Evolutionary conservation across 805 yeast genomes (phyloP).

Genomic region (Saccharomycopsis sp.): DNA sequence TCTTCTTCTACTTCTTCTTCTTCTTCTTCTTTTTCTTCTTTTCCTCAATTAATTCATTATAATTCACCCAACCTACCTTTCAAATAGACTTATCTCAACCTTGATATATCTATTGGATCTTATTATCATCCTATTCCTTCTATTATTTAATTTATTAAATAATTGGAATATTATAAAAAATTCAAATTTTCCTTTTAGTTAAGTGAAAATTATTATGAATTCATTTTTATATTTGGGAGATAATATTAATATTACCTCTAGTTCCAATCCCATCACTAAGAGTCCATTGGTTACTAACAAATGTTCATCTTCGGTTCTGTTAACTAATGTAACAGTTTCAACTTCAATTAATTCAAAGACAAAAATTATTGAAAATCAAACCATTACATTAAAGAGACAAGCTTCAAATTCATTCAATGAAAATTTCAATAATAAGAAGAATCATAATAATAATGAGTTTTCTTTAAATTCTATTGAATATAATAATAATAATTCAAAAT

Average conservation of each 20-base stretch:
- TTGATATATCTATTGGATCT: background rate
- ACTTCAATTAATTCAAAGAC: conserved; percentile 17
- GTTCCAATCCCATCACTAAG: too few relatives aligned
- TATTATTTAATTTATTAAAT: too few relatives aligned
- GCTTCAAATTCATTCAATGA: conserved; percentile 9
- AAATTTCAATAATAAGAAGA: conserved; percentile 4
- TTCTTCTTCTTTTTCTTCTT: background rate
- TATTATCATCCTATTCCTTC: background rate
- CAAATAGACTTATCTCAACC: too few relatives aligned
- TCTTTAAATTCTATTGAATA: conserved; percentile 7
- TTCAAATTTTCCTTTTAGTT: too few relatives aligned
- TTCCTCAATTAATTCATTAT: background rate
- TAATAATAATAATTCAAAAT: background rate
- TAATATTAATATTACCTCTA: background rate
- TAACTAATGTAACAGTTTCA: conserved; percentile 18
- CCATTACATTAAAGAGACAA: conserved; percentile 16
- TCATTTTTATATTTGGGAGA: conserved; percentile 3
- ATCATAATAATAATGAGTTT: background rate
- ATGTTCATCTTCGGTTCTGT: conserved; percentile 12
- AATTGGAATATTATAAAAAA: too few relatives aligned
- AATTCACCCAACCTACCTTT: too few relatives aligned
- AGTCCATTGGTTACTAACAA: background rate
- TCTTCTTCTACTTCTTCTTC: too few relatives aligned
- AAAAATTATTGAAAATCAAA: conserved; percentile 18
- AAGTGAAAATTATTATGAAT: background rate